A percentile compares a stretch with the other conserved stretches of the same genome.
These are phyloP conservation scores for Lasiosphaeria hispida DNA, from an alignment of 495 filamentous ascomycete species.

Conservation along the genomic window DNA sequence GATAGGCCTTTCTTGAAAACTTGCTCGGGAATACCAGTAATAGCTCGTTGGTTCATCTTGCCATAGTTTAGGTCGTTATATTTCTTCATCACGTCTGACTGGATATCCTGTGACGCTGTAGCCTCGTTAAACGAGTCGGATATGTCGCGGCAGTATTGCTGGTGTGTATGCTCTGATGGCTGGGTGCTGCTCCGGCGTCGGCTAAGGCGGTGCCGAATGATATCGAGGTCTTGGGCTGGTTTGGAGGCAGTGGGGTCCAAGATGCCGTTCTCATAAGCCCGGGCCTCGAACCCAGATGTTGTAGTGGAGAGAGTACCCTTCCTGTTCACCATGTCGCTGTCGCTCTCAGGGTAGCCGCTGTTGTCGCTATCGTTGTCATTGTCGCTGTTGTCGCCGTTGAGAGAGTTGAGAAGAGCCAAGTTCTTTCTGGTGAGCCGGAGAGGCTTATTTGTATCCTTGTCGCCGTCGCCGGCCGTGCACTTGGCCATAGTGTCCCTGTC, in stretches of 20 bases:
- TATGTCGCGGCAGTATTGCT: neutral
- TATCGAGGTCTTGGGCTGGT: neutral
- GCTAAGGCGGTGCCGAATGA: neutral
- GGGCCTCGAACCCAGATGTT: neutral
- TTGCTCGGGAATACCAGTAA: slow-evolving; percentile 1
- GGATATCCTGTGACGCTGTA: neutral
- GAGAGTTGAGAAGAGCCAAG: too few relatives aligned
- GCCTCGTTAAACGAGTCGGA: slow-evolving; percentile 2
- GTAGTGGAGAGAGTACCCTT: too few relatives aligned
- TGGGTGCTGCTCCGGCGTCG: slow-evolving; percentile 10
- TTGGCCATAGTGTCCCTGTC: too few relatives aligned
- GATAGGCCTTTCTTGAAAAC: slow-evolving; percentile 11
- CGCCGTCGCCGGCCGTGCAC: too few relatives aligned
- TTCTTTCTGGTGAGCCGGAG: too few relatives aligned
- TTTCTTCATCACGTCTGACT: slow-evolving; percentile 1
- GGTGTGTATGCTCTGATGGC: slow-evolving; percentile 8
- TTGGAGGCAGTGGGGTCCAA: slow-evolving; percentile 10
- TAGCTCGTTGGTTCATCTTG: neutral
- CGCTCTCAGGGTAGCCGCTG: too few relatives aligned
- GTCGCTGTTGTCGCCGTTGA: too few relatives aligned
- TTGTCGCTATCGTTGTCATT: too few relatives aligned
- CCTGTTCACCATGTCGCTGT: too few relatives aligned
- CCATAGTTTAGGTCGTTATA: slow-evolving; percentile 6
- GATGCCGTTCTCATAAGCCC: slow-evolving; percentile 9
- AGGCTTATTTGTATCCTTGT: too few relatives aligned